Evolutionary conservation across 768 basidiomycete species (phyloP).

Genomic region (Phaeotremella skinneri): DNA sequence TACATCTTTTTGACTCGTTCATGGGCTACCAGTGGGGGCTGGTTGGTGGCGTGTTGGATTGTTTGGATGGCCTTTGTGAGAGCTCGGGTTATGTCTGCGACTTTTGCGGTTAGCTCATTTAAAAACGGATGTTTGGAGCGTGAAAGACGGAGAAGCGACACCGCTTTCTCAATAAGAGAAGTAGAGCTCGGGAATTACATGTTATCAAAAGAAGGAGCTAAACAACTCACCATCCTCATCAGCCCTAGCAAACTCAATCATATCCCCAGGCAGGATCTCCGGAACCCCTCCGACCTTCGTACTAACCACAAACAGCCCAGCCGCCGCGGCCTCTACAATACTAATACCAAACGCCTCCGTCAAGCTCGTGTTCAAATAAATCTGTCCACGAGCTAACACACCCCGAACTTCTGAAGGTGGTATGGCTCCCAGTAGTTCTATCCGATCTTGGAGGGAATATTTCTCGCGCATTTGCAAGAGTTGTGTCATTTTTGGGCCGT

Average conservation of each 20-base stretch:
- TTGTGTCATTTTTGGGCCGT: conserved; percentile 92
- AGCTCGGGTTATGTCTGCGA: conserved; percentile 75
- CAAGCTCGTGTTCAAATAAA: conserved; percentile 91
- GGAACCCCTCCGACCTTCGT: conserved; percentile 94
- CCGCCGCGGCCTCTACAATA: conserved; percentile 94
- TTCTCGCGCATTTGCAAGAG: conserved; percentile 94
- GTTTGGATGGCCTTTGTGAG: conserved; percentile 74
- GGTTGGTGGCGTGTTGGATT: conserved; percentile 66
- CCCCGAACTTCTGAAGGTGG: conserved; percentile 76
- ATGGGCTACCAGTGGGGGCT: conserved; percentile 68
- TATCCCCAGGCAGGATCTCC: conserved; percentile 86
- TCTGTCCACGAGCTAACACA: conserved; percentile 76
- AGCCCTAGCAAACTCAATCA: conserved; percentile 92
- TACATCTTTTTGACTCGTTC: conserved; percentile 76
- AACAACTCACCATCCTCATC: conserved; percentile 88
- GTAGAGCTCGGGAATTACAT: conserved; percentile 6
- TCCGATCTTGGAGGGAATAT: conserved; percentile 80
- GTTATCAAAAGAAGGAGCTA: not conserved
- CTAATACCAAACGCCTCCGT: conserved; percentile 97
- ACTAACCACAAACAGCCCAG: conserved; percentile 88
- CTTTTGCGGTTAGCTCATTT: not conserved
- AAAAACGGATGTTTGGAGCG: not conserved
- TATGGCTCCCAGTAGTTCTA: conserved; percentile 82
- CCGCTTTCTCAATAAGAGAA: conserved; percentile 2
- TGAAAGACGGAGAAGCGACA: not conserved